Base-by-base conservation (phyloP, 192 early-diverging fungal species). In the Entomortierella parvispora region DNA sequence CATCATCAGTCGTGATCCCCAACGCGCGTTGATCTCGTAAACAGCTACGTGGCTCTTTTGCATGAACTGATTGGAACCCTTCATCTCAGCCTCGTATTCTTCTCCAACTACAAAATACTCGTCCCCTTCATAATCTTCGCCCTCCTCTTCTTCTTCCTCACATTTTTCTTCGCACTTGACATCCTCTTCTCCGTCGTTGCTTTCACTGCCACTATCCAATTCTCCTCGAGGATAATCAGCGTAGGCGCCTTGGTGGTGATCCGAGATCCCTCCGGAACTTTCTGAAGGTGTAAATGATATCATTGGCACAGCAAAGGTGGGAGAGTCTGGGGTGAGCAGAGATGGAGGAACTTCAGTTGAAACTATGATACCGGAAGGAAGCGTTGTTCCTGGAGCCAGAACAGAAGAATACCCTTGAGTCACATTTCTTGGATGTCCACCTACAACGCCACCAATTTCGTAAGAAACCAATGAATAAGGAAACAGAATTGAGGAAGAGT, bases 11-110 rank as follows among this genome's bases (percentile, higher is more conserved):
- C 71, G 58, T 20, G 71, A 66, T 2, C 71, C 71, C 71, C 71
- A 75, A 22, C 71, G 46, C 2, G 71, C 63, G 26, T 75, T 75
- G 34, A 75, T 67, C 34, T 75, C 71, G 33, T 75, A 75, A 0
- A 75, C 71, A 4, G 71, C 71, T 2, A 75, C 71, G 29, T 75
- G 71, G 47, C 71, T 75, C 49, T 67, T 75, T 26, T 75, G 62
- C 20, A 65, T 52, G 26, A 65, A 26, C 3, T 60, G 40, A 7
- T n/a, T n/a, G n/a, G 67, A 53, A 1, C 25, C 58, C 32, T 69
- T 18, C 20, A 58, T 22, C 1, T 33, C 32, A 23, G 6, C 53
- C 17, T 40, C 23, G 3, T 18, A 1, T 26, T 22, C 54, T 10
- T 34, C 54, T n/a, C 34, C 54, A 18, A 34, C 14, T 14, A n/a